phyloP scores from a whole-genome alignment of 2,329 filamentous ascomycete genomes.

The Colletotrichum sp. region DNA sequence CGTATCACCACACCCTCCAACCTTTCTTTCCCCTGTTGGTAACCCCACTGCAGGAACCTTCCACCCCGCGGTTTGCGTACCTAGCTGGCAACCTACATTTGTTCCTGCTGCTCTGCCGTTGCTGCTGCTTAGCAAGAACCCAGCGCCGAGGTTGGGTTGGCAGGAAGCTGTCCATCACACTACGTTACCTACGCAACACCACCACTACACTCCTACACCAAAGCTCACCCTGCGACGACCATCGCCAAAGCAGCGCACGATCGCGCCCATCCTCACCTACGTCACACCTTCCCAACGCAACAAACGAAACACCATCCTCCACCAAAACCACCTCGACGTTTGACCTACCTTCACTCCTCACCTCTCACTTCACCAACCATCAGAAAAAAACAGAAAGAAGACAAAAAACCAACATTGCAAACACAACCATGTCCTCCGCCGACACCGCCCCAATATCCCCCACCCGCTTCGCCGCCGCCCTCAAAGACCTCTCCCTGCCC shows the following conservation, averaged over 20 bases:
- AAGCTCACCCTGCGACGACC: background rate
- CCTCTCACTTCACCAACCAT: background rate
- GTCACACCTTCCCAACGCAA: background rate
- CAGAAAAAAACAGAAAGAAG: background rate
- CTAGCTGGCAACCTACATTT: background rate
- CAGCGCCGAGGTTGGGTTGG: background rate
- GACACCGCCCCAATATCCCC: conserved; percentile 66
- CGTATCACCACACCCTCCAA: background rate
- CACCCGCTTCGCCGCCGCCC: conserved; percentile 68
- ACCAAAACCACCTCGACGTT: background rate
- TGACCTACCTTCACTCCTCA: too few species aligned
- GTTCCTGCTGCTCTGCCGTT: background rate
- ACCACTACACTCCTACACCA: background rate
- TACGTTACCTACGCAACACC: background rate
- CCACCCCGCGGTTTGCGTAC: conserved; percentile 9
- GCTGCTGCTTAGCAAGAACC: background rate
- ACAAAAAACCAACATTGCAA: background rate
- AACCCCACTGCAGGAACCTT: conserved; percentile 14
- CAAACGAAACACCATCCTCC: background rate
- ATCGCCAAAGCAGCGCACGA: background rate
- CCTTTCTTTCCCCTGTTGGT: background rate
- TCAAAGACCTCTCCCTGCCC: conserved; percentile 69
- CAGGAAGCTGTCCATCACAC: background rate
- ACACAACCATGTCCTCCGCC: conserved; percentile 66
- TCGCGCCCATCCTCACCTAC: background rate